Base-by-base conservation (phyloP, 1,284 basidiomycete species). In the Naganishia sp. region DNA sequence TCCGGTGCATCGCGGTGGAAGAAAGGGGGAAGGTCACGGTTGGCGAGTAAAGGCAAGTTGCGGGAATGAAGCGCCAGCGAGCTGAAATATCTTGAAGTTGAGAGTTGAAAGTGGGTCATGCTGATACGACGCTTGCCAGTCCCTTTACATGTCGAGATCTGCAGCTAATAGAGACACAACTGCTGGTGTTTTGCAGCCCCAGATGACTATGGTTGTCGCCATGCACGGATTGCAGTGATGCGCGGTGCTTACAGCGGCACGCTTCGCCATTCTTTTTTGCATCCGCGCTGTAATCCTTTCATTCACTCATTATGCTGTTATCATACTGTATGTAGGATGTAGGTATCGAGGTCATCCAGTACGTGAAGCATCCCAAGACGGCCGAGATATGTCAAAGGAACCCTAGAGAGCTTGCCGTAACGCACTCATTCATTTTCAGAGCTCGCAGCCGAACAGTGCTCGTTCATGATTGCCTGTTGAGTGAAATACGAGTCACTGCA, bases 221-320 rank as follows among this genome's bases (percentile, higher is more conserved):
- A 10, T 39, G 35, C 35, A 6, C 28, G 5, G 28, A 28, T 5
- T 28, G 28, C 28, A 39, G 35, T 39, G 35, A 6, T 17, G 32
- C 21, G 18, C 21, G 21, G n/a, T 41, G 21, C 39, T n/a, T 32
- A 17, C 52, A n/a, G 31, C 32, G 18, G 46, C 45, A 39, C 31
- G 35, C 17, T 28, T 41, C 56, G 41, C 31, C 46, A 49, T 47
- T 54, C 58, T 66, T 62, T 43, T 58, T 54, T 47, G 65, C 32
- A 41, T 61, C 57, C 45, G 65, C 53, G 49, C 51, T 39, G 25
- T 43, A 2, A 25, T 6, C 46, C n/a, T 23, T 50, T 31, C 5
- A 51, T 25, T n/a, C n/a, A n/a, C n/a, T n/a, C 21, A 13, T 13
- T n/a, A 32, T 42, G n/a, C 18, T 39, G 18, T 28, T 28, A 28